Evolutionary conservation across 2,329 filamentous ascomycete species (phyloP).

Genomic region (Ceratocystis eucalypticola): DNA sequence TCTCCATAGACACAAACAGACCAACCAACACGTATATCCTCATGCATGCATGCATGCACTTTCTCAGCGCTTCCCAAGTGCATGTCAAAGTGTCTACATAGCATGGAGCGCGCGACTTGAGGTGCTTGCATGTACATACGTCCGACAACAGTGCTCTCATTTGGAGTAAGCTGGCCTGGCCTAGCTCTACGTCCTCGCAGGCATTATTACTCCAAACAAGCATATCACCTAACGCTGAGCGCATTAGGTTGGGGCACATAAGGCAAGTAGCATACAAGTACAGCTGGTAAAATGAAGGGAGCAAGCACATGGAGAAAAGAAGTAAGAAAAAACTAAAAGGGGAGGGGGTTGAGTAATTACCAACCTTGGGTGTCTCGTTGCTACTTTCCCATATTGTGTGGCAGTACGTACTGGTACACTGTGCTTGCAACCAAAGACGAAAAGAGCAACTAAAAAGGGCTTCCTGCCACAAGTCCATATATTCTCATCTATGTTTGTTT

Average conservation of each 20-base stretch:
- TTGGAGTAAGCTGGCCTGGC: not conserved
- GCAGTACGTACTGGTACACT: not conserved
- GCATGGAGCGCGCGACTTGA: not conserved
- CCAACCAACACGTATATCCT: not conserved
- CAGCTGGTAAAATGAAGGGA: not conserved
- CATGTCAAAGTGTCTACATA: constrained; percentile 5
- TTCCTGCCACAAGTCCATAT: not conserved
- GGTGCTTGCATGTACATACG: not conserved
- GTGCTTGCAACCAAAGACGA: not conserved
- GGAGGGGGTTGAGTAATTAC: not conserved
- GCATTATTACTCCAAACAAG: too few relatives aligned
- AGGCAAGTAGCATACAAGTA: not conserved
- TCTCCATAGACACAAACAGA: not conserved
- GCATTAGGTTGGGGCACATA: not conserved
- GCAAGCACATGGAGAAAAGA: too few relatives aligned
- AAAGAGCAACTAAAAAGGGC: not conserved
- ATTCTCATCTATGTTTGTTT: not conserved
- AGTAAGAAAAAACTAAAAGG: not conserved
- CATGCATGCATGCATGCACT: not conserved
- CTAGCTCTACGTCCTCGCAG: not conserved
- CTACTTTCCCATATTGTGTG: not conserved
- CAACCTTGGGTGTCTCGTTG: not conserved
- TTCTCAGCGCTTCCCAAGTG: not conserved
- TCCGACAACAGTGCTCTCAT: not conserved
- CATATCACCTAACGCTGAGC: too few relatives aligned